Percentiles rank a stretch among this genome's conserved stretches.
These are phyloP conservation scores for Xylariaceae sp. DNA, from an alignment of 2,329 filamentous ascomycete genomes.

Conservation along the genomic window DNA sequence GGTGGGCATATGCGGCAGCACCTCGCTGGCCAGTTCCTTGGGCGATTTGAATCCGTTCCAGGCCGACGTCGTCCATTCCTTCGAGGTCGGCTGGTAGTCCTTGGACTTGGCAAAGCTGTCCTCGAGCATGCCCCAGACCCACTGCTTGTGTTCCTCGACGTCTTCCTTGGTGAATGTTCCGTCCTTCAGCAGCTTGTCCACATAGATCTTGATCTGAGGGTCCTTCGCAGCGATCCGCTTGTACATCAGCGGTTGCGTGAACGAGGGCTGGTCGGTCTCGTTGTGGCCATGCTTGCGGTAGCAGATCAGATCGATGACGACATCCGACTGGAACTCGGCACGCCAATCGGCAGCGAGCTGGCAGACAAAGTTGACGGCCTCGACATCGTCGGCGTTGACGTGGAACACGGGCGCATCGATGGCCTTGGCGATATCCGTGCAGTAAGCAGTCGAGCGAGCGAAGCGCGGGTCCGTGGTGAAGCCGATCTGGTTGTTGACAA, in stretches of 20 bases:
- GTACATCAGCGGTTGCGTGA: constrained; percentile 99
- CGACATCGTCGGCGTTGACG: constrained; percentile 97
- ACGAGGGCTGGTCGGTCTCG: constrained; percentile 97
- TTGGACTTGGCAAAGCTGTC: constrained; percentile 97
- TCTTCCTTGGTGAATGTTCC: constrained; percentile 96
- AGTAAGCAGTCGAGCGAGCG: constrained; percentile 95
- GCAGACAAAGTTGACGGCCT: constrained; percentile 97
- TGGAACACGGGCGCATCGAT: constrained; percentile 99
- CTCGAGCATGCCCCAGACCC: constrained; percentile 99
- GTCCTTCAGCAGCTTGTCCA: constrained; percentile 83
- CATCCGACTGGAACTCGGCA: constrained; percentile 96
- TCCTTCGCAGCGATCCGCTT: constrained; percentile 87
- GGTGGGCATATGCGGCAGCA: constrained; percentile 86
- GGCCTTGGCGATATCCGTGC: constrained; percentile 97
- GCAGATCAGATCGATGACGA: constrained; percentile 96
- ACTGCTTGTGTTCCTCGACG: constrained; percentile 97
- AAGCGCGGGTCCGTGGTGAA: constrained; percentile 99
- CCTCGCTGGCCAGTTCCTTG: constrained; percentile 92
- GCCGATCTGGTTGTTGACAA: constrained; percentile 99
- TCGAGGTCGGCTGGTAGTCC: constrained; percentile 92
- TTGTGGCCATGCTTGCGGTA: constrained; percentile 99
- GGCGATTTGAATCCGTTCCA: constrained; percentile 99
- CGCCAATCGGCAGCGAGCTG: constrained; percentile 97
- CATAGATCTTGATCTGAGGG: constrained; percentile 83
- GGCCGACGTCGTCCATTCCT: constrained; percentile 97